Conservation (phyloP, 495 filamentous ascomycete species). For the Aspergillus sclerotiicarbonarius region DNA sequence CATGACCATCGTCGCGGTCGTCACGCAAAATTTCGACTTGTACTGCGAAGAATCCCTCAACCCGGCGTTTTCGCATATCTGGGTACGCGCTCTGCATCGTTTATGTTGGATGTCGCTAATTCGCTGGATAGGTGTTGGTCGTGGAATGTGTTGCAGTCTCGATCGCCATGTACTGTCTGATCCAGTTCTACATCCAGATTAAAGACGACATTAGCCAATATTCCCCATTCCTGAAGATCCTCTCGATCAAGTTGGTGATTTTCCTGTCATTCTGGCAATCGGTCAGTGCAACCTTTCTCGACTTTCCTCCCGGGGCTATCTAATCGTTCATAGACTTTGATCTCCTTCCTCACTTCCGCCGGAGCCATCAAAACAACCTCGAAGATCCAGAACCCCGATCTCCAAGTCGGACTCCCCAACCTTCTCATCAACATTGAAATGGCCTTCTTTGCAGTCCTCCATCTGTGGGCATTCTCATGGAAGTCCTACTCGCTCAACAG, state of each 20-base stretch:
- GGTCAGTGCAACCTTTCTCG: slow-evolving; percentile 30
- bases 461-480: slow-evolving; percentile 82
- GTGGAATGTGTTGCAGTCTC: slow-evolving; percentile 73
- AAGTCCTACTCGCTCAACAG: slow-evolving; percentile 54
- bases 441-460: slow-evolving; percentile 75
- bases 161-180: slow-evolving; percentile 88
- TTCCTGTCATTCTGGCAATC: slow-evolving; percentile 95
- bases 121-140: slow-evolving; percentile 52
- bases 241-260: slow-evolving; percentile 90
- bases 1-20: slow-evolving; percentile 76
- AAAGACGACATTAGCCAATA: slow-evolving; percentile 66
- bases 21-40: slow-evolving; percentile 62
- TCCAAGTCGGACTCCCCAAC: slow-evolving; percentile 77
- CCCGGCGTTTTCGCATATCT: slow-evolving; percentile 78
- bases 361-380: slow-evolving; percentile 60
- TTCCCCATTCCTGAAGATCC: slow-evolving; percentile 74
- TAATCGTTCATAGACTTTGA: slow-evolving; percentile 48
- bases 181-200: slow-evolving; percentile 85
- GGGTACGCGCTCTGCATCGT: slow-evolving; percentile 53
- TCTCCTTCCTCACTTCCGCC: slow-evolving; percentile 64
- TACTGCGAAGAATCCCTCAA: slow-evolving; percentile 80
- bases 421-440: slow-evolving; percentile 85
- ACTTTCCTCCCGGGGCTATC: not conserved
- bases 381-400: slow-evolving; percentile 65
- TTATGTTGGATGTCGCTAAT: slow-evolving; percentile 11